Base-by-base conservation (phyloP, 305 asterid genomes). In the Fraxinus velutina region DNA sequence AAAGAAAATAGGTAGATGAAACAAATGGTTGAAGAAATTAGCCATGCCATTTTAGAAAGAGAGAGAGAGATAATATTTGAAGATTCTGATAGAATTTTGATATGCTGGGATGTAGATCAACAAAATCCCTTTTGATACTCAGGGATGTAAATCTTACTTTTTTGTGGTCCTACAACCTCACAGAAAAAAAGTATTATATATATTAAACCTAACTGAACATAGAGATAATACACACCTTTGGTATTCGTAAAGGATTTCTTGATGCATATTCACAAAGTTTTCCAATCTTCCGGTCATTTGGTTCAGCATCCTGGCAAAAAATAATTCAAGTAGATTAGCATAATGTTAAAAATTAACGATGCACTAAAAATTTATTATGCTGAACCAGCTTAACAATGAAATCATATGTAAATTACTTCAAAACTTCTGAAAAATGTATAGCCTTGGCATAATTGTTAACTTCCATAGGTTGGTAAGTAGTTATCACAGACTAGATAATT, bases 181-280 rank as follows among this genome's bases (percentile, higher is more conserved):
- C 8, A 10, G 8, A 76, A 77, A 60, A 32, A 2, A 22, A 47
- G 75, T 13, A 13, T 13, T 47, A 47, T 47, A 47, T 47, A 13
- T 47, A 47, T 13, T 15, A 47, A 22, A 6, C 42, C 12, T 1
- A 70, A 62, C 47, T 15, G 52, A 81, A 74, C 42, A 62, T 4
- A 37, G 44, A 82, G 29, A 71, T 71, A 24, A 17, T 44, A 33
- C 85, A 64, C 78, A 81, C 92, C 90, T 89, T 89, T 15, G 92
- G 92, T 70, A 89, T 84, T 22, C 92, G 85, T 57, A 89, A 79
- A 76, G 90, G 92, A 76, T 89, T 89, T 77, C 57, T 89, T n/a
- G 85, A 87, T 50, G 86, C 90, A 79, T 89, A 89, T 22, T 89
- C 90, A 62, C 92, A 87, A 79, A 89, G 92, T 82, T 87, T 89